Conservation (phyloP, 2,329 filamentous ascomycete species). For the Fusarium penzigii region DNA sequence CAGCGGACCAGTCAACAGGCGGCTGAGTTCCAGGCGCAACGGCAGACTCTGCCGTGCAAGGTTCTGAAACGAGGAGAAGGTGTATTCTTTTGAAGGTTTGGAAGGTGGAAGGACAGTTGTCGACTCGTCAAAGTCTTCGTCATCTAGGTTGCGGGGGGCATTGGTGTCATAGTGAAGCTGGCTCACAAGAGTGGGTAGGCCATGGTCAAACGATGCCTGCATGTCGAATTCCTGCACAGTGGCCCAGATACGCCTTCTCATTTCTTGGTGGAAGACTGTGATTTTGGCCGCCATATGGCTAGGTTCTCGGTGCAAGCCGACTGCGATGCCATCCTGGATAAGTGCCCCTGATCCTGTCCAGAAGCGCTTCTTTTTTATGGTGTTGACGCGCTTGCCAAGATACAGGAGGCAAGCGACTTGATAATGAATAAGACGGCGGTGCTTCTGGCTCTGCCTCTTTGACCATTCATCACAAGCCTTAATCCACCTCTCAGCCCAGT, state of each 20-base stretch:
- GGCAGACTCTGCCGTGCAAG: constrained; percentile 57
- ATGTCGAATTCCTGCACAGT: constrained; percentile 64
- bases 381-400: constrained; percentile 62
- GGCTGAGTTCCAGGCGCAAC: constrained; percentile 58
- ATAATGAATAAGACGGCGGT: constrained; percentile 60
- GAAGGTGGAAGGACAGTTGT: constrained; percentile 53
- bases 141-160: constrained; percentile 58
- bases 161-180: constrained; percentile 58
- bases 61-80: constrained; percentile 60
- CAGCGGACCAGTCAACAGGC: constrained; percentile 54
- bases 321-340: constrained; percentile 58
- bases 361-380: constrained; percentile 65
- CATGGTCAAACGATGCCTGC: constrained; percentile 62
- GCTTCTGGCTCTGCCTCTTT: constrained; percentile 59
- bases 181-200: constrained; percentile 58
- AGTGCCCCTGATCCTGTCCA: constrained; percentile 59
- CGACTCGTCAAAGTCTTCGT: constrained; percentile 58
- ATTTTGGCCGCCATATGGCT: constrained; percentile 56
- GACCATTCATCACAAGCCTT: constrained; percentile 57
- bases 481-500: constrained; percentile 58
- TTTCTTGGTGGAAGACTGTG: constrained; percentile 61
- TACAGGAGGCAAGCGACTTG: constrained; percentile 62
- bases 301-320: constrained; percentile 61
- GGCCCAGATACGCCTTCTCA: constrained; percentile 61
- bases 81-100: constrained; percentile 54